Percentiles rank a stretch among this genome's conserved stretches.
Evolutionary conservation across 2,329 filamentous ascomycete genomes (phyloP).

Genomic region (Metarhizium sp.): DNA sequence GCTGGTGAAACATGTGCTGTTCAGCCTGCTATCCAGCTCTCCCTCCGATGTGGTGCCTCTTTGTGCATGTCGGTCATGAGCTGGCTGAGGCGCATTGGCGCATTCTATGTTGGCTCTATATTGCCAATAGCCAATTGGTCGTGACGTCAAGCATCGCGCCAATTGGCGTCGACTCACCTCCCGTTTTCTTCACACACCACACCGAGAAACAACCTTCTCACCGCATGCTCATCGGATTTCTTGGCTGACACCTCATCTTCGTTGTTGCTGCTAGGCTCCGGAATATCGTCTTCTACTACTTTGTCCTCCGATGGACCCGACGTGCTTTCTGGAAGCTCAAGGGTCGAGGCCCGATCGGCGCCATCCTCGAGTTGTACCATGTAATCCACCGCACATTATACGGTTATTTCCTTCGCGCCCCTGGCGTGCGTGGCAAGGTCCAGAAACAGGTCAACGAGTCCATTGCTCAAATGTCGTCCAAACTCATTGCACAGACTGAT

Average conservation of each 20-base stretch:
- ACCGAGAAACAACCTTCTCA: not conserved
- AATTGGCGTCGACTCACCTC: not conserved
- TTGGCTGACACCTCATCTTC: not conserved
- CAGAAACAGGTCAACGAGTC: conserved; percentile 75
- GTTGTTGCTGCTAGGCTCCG: conserved; percentile 44
- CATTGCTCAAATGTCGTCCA: conserved; percentile 70
- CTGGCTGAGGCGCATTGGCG: not conserved
- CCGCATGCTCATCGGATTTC: not conserved
- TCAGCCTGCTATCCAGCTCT: no score
- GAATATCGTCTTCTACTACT: conserved; percentile 82
- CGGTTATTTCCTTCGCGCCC: conserved; percentile 74
- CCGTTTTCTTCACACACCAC: not conserved
- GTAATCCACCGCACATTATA: conserved; percentile 66
- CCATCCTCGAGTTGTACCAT: conserved; percentile 63
- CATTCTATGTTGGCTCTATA: not conserved
- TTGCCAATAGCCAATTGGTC: not conserved
- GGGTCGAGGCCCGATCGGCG: conserved; percentile 79
- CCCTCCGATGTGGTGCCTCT: not conserved
- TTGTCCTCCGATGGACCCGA: conserved; percentile 74
- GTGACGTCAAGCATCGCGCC: not conserved
- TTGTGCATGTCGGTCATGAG: not conserved
- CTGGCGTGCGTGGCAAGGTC: conserved; percentile 79
- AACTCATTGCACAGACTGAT: conserved; percentile 67
- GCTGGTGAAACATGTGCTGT: not conserved
- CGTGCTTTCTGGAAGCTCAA: conserved; percentile 76